Percentiles rank a stretch among this genome's conserved stretches.
phyloP scores from a whole-genome alignment of 257 asterid genomes.

The Gentiana macrophylla region DNA sequence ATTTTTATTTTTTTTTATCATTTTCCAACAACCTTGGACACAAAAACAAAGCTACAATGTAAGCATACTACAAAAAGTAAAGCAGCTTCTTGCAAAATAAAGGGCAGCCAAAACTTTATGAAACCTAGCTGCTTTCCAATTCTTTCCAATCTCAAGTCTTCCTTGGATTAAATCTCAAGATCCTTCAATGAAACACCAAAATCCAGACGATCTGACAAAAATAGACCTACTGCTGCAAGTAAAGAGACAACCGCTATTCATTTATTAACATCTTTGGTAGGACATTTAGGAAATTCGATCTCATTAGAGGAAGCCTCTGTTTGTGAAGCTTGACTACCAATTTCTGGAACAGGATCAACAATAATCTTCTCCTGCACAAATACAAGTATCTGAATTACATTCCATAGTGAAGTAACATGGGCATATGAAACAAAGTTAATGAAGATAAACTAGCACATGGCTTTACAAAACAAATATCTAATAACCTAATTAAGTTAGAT shows the following conservation, averaged over 20 bases:
- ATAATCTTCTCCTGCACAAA: conserved; percentile 38
- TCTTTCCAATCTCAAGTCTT: too few species aligned
- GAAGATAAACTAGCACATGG: not conserved
- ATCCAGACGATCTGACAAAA: conserved; percentile 58
- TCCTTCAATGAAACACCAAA: conserved; percentile 82
- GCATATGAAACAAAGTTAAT: not conserved
- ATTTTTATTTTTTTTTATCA: too few species aligned
- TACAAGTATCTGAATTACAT: not conserved
- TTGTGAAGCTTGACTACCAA: conserved; percentile 11
- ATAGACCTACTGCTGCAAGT: conserved; percentile 62
- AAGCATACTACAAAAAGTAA: too few species aligned
- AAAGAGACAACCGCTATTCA: conserved; percentile 55
- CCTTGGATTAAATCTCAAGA: conserved; percentile 69
- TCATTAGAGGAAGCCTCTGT: conserved; percentile 32
- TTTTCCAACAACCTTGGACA: too few species aligned
- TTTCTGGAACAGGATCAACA: conserved; percentile 27
- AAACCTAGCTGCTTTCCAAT: too few species aligned
- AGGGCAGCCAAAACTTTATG: too few species aligned
- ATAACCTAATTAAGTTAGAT: too few species aligned
- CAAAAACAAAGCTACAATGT: too few species aligned
- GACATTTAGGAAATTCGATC: conserved; percentile 49
- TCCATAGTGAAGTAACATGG: conserved; percentile 1
- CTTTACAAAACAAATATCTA: too few species aligned
- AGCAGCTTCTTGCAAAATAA: too few species aligned
- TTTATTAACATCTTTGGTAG: conserved; percentile 53